phyloP scores from a whole-genome alignment of 108 stramenopile genomes.

The Licmophora abbreviata region DNA sequence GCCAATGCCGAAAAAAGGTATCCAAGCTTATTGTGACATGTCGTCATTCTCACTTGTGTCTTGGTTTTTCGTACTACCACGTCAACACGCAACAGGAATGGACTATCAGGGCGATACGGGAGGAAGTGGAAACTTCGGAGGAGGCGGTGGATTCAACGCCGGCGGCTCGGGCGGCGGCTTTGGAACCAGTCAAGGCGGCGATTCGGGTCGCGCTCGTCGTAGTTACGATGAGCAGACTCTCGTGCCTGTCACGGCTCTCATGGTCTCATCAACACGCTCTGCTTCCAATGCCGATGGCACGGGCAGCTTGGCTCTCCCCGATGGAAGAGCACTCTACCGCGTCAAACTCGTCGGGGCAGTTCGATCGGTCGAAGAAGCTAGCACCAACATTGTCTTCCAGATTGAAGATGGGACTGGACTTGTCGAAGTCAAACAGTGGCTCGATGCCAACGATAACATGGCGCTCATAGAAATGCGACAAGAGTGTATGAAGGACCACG shows the following conservation, averaged over 20 bases:
- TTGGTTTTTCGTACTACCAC: background rate
- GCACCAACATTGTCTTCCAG: constrained; percentile 50
- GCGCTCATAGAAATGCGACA: constrained; percentile 36
- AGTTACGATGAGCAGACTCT: constrained; percentile 77
- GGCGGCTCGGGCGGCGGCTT: constrained; percentile 12
- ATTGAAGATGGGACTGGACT: constrained; percentile 86
- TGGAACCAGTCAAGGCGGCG: background rate
- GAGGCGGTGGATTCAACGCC: constrained; percentile 14
- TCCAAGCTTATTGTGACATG: too few species aligned
- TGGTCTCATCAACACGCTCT: constrained; percentile 31
- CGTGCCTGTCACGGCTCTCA: constrained; percentile 63
- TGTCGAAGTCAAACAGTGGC: constrained; percentile 69
- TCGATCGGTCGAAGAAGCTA: constrained; percentile 30
- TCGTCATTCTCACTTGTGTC: too few species aligned
- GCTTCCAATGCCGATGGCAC: constrained; percentile 22
- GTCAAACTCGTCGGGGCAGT: constrained; percentile 71
- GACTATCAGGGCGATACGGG: constrained; percentile 34
- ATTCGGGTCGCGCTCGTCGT: constrained; percentile 15
- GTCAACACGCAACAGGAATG: constrained; percentile 22
- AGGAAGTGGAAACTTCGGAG: constrained; percentile 5
- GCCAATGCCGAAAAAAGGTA: too few species aligned
- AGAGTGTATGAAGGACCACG: constrained; percentile 32
- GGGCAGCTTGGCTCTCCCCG: constrained; percentile 35
- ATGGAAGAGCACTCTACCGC: constrained; percentile 62
- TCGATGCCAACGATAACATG: constrained; percentile 50